Conservation (phyloP, 768 basidiomycete genomes). For the Artomyces pyxidatus region DNA sequence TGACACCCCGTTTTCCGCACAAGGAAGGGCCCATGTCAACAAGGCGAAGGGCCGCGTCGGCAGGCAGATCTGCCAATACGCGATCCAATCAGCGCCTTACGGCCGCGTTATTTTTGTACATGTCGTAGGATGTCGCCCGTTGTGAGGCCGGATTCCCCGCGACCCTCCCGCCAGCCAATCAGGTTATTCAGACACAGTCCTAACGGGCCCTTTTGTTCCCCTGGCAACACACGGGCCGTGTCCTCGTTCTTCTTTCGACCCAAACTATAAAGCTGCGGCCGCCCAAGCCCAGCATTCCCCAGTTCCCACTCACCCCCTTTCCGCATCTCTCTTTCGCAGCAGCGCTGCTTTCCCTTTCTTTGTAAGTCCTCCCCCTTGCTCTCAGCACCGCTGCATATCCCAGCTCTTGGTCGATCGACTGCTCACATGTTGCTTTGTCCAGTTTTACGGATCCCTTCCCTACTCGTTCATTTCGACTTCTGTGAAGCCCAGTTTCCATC, state of each 20-base stretch:
- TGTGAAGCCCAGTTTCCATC: constrained; percentile 30
- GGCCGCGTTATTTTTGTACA: not conserved
- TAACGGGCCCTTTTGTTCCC: not conserved
- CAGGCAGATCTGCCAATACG: too few relatives aligned
- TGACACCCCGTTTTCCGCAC: too few relatives aligned
- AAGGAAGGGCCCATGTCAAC: too few relatives aligned
- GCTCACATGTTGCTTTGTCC: constrained; percentile 21
- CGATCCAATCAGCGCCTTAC: too few relatives aligned
- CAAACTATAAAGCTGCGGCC: constrained; percentile 12
- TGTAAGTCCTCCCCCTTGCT: constrained; percentile 16
- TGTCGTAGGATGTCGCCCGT: not conserved
- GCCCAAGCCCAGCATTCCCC: constrained; percentile 6
- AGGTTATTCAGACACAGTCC: not conserved
- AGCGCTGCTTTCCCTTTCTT: constrained; percentile 36
- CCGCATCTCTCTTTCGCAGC: constrained; percentile 34
- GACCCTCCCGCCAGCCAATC: not conserved
- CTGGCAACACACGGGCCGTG: not conserved
- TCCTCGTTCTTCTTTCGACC: too few relatives aligned
- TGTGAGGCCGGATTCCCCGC: not conserved
- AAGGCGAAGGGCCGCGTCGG: too few relatives aligned
- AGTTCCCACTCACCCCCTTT: constrained; percentile 19
- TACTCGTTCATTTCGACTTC: constrained; percentile 38
- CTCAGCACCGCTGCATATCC: not conserved
- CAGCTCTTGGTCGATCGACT: too few relatives aligned
- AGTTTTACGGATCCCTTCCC: constrained; percentile 21